A percentile compares a stretch with the other conserved stretches of the same genome.
Conservation (phyloP, 306 rosid genomes). For the Oemleria cerasiformis region DNA sequence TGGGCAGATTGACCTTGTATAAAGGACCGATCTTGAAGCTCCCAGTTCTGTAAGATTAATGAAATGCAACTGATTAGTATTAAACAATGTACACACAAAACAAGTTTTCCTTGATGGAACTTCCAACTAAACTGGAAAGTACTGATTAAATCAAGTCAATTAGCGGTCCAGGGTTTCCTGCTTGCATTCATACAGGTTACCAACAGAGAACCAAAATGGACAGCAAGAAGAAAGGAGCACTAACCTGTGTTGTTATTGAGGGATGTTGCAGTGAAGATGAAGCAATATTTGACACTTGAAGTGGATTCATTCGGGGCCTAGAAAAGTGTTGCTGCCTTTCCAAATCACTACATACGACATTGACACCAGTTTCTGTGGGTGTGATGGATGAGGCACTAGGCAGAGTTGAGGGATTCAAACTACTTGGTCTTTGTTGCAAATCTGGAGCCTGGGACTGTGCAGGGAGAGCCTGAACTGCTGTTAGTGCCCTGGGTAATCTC, state of each 20-base stretch:
- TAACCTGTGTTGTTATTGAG: conserved; percentile 26
- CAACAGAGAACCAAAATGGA: background rate
- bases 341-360: conserved; percentile 41
- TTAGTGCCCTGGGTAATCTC: conserved; percentile 45
- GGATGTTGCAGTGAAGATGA: conserved; percentile 38
- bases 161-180: background rate
- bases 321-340: conserved; percentile 65
- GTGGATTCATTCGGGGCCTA: conserved; percentile 39
- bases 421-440: conserved; percentile 44
- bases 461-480: conserved; percentile 87
- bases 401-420: conserved; percentile 40
- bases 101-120: background rate
- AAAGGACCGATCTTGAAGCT: conserved; percentile 28
- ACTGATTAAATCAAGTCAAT: conserved; percentile 2
- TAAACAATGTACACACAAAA: background rate
- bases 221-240: conserved; percentile 1
- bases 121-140: background rate
- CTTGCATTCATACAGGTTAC: background rate
- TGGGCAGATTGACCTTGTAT: conserved; percentile 17
- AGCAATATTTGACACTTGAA: conserved; percentile 43
- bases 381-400: conserved; percentile 39
- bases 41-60: conserved; percentile 50
- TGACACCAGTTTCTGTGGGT: conserved; percentile 29
- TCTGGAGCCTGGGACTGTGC: conserved; percentile 44
- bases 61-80: conserved; percentile 10